Conservation (phyloP, 768 basidiomycete species). For the Peribolospora kevripleyi region DNA sequence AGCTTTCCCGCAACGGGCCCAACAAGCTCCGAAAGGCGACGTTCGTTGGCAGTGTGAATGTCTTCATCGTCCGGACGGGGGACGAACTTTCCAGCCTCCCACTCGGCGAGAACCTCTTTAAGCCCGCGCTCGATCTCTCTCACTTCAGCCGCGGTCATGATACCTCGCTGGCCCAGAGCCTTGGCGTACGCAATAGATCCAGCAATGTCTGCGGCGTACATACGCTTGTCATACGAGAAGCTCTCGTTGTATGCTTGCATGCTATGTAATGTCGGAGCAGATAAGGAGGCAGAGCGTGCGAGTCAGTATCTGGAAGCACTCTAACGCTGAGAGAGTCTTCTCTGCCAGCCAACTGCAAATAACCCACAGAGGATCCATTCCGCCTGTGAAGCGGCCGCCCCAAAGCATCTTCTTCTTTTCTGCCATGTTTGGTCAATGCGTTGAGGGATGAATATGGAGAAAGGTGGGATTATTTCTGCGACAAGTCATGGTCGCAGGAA, state of each 20-base stretch:
- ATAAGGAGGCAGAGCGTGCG: background rate
- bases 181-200: slow-evolving; percentile 94
- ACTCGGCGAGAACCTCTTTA: slow-evolving; percentile 51
- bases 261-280: slow-evolving; percentile 22
- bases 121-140: slow-evolving; percentile 40
- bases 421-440: too few species aligned
- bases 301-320: background rate
- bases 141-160: background rate
- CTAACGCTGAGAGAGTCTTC: background rate
- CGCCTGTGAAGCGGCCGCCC: slow-evolving; percentile 72
- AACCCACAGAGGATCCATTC: slow-evolving; percentile 59
- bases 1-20: slow-evolving; percentile 71
- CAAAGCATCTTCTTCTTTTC: slow-evolving; percentile 44
- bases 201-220: slow-evolving; percentile 72
- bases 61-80: slow-evolving; percentile 79
- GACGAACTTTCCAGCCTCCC: slow-evolving; percentile 56
- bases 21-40: slow-evolving; percentile 74
- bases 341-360: slow-evolving; percentile 1
- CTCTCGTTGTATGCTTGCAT: slow-evolving; percentile 99
- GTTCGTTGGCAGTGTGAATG: slow-evolving; percentile 95
- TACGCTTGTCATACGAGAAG: slow-evolving; percentile 74
- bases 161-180: slow-evolving; percentile 27
- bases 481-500: too few species aligned
- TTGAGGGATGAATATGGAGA: too few species aligned
- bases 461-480: too few species aligned